A percentile compares a stretch with the other conserved stretches of the same genome.
These are phyloP conservation scores for Protomyces macrosporus DNA, from an alignment of 1,139 yeast genomes.

Conservation along the genomic window DNA sequence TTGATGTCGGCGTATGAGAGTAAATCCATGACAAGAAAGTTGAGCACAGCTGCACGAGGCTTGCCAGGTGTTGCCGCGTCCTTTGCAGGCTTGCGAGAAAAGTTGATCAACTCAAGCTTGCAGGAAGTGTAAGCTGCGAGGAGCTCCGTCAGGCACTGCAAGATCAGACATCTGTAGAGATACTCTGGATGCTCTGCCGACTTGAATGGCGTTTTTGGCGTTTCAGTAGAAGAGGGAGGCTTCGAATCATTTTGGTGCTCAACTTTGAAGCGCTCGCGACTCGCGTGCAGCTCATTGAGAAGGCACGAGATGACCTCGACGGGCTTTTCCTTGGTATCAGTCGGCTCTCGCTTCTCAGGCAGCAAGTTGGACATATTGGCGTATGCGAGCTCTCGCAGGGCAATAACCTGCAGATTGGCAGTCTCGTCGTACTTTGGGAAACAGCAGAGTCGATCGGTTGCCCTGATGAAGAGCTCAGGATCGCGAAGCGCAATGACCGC, in stretches of 20 bases:
- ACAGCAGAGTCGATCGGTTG: conserved; percentile 45
- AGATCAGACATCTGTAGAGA: conserved; percentile 60
- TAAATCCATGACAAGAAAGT: conserved; percentile 69
- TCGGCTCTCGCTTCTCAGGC: not conserved
- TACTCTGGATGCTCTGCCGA: conserved; percentile 47
- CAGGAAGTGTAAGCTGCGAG: conserved; percentile 73
- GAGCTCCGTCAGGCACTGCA: conserved; percentile 66
- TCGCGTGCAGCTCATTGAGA: not conserved
- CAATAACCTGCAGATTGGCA: conserved; percentile 35
- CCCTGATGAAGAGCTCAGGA: conserved; percentile 52
- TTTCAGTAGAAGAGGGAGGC: not conserved
- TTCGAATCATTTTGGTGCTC: not conserved
- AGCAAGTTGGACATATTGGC: not conserved
- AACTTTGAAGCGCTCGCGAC: not conserved
- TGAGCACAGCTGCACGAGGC: conserved; percentile 72
- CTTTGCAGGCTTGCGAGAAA: conserved; percentile 43
- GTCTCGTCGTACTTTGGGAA: conserved; percentile 34
- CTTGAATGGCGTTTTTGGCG: conserved; percentile 32
- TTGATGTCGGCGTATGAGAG: conserved; percentile 52
- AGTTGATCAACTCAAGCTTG: conserved; percentile 75
- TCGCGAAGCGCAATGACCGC: conserved; percentile 56
- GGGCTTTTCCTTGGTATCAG: not conserved
- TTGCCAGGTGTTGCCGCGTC: conserved; percentile 38
- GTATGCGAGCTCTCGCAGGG: conserved; percentile 35
- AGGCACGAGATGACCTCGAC: not conserved